Percentiles rank a stretch among this genome's conserved stretches.
phyloP scores from a whole-genome alignment of 2,329 filamentous ascomycete genomes.

The Monosporascus sp. region DNA sequence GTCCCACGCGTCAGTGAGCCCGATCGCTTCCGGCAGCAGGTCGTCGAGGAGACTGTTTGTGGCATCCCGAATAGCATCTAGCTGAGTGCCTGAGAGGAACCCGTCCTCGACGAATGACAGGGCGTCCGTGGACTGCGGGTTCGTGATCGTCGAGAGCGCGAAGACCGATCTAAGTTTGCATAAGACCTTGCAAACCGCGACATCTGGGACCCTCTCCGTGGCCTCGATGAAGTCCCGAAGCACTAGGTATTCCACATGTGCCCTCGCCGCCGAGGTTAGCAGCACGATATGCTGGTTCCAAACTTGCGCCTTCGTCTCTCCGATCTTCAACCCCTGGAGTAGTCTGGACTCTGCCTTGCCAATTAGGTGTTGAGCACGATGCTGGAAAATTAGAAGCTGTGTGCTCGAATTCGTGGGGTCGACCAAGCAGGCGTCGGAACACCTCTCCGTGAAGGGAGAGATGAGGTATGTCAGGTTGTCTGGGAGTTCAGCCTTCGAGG shows the following conservation, averaged over 20 bases:
- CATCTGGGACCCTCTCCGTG: neutral
- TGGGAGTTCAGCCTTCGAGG: neutral
- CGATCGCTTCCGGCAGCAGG: slow-evolving; percentile 17
- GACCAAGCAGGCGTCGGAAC: slow-evolving; percentile 7
- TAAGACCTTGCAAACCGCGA: slow-evolving; percentile 7
- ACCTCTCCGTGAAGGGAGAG: neutral
- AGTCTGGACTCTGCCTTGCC: slow-evolving; percentile 3
- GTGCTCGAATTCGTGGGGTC: slow-evolving; percentile 13
- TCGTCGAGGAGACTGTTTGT: slow-evolving; percentile 10
- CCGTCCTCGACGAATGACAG: slow-evolving; percentile 21
- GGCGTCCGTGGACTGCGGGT: slow-evolving; percentile 18
- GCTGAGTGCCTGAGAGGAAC: slow-evolving; percentile 14
- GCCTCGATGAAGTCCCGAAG: slow-evolving; percentile 14
- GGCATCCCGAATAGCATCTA: slow-evolving; percentile 7
- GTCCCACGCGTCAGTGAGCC: slow-evolving; percentile 18
- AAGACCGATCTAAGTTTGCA: slow-evolving; percentile 10
- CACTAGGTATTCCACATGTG: slow-evolving; percentile 22
- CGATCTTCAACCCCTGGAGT: slow-evolving; percentile 2
- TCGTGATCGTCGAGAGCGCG: slow-evolving; percentile 14
- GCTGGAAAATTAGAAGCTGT: slow-evolving; percentile 19
- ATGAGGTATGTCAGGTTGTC: neutral
- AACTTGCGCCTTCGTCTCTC: slow-evolving; percentile 9
- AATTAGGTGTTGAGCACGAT: slow-evolving; percentile 15
- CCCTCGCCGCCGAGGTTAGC: slow-evolving; percentile 19
- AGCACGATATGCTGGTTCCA: slow-evolving; percentile 24